A percentile compares a stretch with the other conserved stretches of the same genome.
These are phyloP conservation scores for Aspergillus proliferans DNA, from an alignment of 2,329 filamentous ascomycete species.

Conservation along the genomic window DNA sequence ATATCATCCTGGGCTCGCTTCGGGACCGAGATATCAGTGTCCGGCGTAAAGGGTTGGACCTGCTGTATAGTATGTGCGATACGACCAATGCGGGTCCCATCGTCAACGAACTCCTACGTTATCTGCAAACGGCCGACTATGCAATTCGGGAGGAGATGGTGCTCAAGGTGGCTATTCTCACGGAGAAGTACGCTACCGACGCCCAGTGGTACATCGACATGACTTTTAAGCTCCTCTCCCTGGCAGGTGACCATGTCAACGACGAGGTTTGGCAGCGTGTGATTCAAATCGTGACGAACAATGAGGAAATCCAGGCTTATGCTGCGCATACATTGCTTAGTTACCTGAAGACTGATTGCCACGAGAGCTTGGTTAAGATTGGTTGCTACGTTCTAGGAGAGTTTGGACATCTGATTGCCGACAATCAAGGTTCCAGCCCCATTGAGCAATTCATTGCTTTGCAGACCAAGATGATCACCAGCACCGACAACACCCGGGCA, in stretches of 20 bases:
- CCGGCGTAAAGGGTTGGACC: slow-evolving; percentile 85
- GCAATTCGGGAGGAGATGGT: slow-evolving; percentile 99
- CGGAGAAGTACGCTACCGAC: slow-evolving; percentile 96
- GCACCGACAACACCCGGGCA: slow-evolving; percentile 80
- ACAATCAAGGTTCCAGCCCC: slow-evolving; percentile 84
- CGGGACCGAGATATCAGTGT: slow-evolving; percentile 97
- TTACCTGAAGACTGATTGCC: slow-evolving; percentile 88
- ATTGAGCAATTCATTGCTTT: slow-evolving; percentile 95
- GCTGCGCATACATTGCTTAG: slow-evolving; percentile 88
- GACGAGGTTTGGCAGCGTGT: slow-evolving; percentile 99
- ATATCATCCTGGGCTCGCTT: slow-evolving; percentile 87
- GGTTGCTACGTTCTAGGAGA: slow-evolving; percentile 93
- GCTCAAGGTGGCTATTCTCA: slow-evolving; percentile 94
- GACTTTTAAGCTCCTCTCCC: slow-evolving; percentile 83
- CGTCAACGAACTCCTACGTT: slow-evolving; percentile 86
- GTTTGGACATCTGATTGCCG: slow-evolving; percentile 93
- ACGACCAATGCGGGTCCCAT: slow-evolving; percentile 88
- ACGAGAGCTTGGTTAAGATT: slow-evolving; percentile 97
- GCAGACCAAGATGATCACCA: slow-evolving; percentile 81
- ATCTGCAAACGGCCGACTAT: slow-evolving; percentile 93
- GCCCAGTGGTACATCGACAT: slow-evolving; percentile 99
- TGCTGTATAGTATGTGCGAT: slow-evolving; percentile 99
- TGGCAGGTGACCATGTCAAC: slow-evolving; percentile 96
- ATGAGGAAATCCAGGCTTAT: slow-evolving; percentile 95
- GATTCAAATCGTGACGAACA: slow-evolving; percentile 98